Evolutionary conservation across 2,329 filamentous ascomycete species (phyloP).

Genomic region (Fusarium pseudograminearum): DNA sequence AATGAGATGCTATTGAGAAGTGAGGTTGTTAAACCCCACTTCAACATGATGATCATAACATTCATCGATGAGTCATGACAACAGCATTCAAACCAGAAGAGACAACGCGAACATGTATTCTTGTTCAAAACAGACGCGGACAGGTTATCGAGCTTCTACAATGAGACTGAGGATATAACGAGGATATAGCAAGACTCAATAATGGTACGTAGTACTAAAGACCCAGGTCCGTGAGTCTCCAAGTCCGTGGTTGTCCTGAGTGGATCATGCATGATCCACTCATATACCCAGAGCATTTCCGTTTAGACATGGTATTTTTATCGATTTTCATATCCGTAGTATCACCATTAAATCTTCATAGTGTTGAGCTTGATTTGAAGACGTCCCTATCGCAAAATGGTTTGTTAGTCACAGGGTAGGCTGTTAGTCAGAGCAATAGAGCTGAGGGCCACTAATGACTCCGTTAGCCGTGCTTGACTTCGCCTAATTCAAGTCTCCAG

Average conservation of each 20-base stretch:
- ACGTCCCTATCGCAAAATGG: background rate
- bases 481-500: background rate
- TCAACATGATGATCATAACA: slow-evolving; percentile 14
- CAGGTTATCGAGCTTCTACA: background rate
- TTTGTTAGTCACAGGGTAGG: background rate
- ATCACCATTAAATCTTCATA: slow-evolving; percentile 28
- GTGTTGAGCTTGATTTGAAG: slow-evolving; percentile 18
- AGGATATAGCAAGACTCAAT: background rate
- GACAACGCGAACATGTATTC: background rate
- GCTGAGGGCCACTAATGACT: slow-evolving; percentile 12
- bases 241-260: background rate
- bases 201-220: background rate
- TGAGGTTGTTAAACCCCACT: slow-evolving; percentile 30
- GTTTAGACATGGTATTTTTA: slow-evolving; percentile 7
- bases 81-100: background rate
- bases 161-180: background rate
- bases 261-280: slow-evolving; percentile 12
- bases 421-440: slow-evolving; percentile 5
- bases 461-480: background rate
- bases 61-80: slow-evolving; percentile 40
- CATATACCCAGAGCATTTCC: slow-evolving; percentile 26
- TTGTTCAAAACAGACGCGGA: background rate
- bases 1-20: slow-evolving; percentile 13
- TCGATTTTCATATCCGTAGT: slow-evolving; percentile 13
- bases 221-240: background rate